Evolutionary conservation across 768 basidiomycete genomes (phyloP).

Genomic region (Agrocybe pediades): DNA sequence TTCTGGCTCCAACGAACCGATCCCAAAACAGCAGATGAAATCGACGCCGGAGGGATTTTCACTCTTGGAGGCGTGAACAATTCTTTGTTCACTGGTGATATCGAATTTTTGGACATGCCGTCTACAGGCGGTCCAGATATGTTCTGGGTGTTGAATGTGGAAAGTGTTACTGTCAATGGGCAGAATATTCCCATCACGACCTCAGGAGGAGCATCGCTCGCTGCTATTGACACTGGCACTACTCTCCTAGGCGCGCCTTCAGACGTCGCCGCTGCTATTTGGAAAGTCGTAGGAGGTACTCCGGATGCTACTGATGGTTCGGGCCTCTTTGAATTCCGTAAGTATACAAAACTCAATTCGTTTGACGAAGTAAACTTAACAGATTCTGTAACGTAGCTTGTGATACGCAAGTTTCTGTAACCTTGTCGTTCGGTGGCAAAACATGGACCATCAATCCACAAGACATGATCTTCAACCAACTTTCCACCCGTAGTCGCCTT

Average conservation of each 20-base stretch:
- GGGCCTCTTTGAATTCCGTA: slow-evolving; percentile 84
- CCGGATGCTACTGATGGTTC: slow-evolving; percentile 35
- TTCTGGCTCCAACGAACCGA: slow-evolving; percentile 65
- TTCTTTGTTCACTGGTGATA: slow-evolving; percentile 60
- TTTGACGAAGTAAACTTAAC: neutral
- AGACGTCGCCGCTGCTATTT: slow-evolving; percentile 61
- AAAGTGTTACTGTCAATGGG: slow-evolving; percentile 63
- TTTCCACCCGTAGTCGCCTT: slow-evolving; percentile 30
- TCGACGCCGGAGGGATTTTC: slow-evolving; percentile 62
- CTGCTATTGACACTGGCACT: slow-evolving; percentile 95
- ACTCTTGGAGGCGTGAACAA: slow-evolving; percentile 72
- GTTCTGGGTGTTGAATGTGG: slow-evolving; percentile 65
- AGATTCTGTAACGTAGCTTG: slow-evolving; percentile 55
- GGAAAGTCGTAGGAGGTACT: slow-evolving; percentile 59
- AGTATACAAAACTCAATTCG: slow-evolving; percentile 24
- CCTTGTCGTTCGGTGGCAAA: slow-evolving; percentile 77
- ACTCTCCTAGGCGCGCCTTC: slow-evolving; percentile 90
- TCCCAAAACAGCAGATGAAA: slow-evolving; percentile 30
- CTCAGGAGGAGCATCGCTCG: slow-evolving; percentile 43
- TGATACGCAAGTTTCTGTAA: slow-evolving; percentile 49
- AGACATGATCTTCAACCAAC: slow-evolving; percentile 79
- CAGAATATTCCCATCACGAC: slow-evolving; percentile 40
- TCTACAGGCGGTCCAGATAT: slow-evolving; percentile 23
- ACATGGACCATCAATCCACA: slow-evolving; percentile 70
- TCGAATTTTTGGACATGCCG: slow-evolving; percentile 64